Evolutionary conservation across 352 stramenopile species (phyloP), one percentile per base, ranked within the genome.

Genomic region (Pelagophyceae sp.): DNA sequence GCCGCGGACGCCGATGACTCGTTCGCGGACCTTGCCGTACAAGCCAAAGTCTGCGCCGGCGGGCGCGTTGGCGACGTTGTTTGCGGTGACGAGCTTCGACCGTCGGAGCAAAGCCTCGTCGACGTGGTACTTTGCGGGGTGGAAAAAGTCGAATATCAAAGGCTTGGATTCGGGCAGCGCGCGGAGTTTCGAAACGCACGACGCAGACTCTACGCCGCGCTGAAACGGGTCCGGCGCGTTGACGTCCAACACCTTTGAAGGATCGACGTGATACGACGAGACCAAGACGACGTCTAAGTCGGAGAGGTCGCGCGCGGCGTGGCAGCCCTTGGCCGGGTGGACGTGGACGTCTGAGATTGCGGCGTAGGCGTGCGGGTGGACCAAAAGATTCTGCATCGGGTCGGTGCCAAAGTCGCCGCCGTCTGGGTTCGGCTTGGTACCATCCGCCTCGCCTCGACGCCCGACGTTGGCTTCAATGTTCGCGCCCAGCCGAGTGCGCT

Each of bases 1-100:
- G 35, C 67, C 67, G 19, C 67, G 19, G 35, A 74, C 67, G 27
- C 67, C 67, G 38, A 74, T 74, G 38, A 74, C 67, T 33, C 67
- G 67, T 37, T 74, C 67, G 15, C 33, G 35, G 15, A 33, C 58
- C 23, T 27, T 11, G 15, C 15, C 11, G 11, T 6, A n/a, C 11
- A 35, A 27, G 23, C 31, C 58, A 11, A 15, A 11, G 11, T 11
- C 15, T 23, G 45, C 45, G 11, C 11, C 45, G 11, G 11, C 27
- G 15, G 58, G 11, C 23, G 5, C 2, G 67, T 74, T 74, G 2
- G 33, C 67, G 67, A 74, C 35, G 37, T 74, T 74, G 67, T 74
- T 74, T 37, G 67, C 67, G 33, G 29, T 29, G 67, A 31, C 33
- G 17, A 74, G 38, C 67, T 17, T 31, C 15, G 58, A 5, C 15